Base-by-base conservation (phyloP, 202 grass and related monocot genomes). In the Musa balbisiana region DNA sequence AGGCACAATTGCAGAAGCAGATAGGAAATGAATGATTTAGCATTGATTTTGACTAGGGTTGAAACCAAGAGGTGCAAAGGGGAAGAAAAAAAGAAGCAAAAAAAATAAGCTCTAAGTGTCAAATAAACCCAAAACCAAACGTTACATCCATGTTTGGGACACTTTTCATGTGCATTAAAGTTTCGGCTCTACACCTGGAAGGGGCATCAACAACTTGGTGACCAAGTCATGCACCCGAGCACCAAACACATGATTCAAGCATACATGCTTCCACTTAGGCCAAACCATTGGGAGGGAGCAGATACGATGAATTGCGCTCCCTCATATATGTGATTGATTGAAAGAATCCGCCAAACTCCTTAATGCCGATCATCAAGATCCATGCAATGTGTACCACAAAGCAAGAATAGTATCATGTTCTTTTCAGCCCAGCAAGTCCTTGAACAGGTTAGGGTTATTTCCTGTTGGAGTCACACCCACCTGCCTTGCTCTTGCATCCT, bases 381-480 rank as follows among this genome's bases (percentile, higher is more conserved):
- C 33, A 43, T 62, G 58, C 0, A 62, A 8, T 9, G 16, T 62
- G 20, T 9, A 62, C 14, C 58, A 21, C 58, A 62, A 43, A 43
- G 33, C 33, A 5, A 43, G 33, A 43, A 43, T 43, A 58, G 55
- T 20, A 14, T 60, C 56, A 60, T 60, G 11, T 33, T 25, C 51
- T 33, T 27, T 55, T 74, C 52, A 99, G 65, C 96, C 91, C 67
- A 99, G 62, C 49, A 99, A 66, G 76, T 99, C 96, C 73, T 90
- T 92, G 82, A 99, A 99, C 50, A 99, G 83, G 79, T 90, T 99
- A 49, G 91, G 91, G 79, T 99, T 99, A 72, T 99, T 90, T 24
- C 83, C 82, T n/a, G 96, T 87, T 65, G 87, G 96, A 0, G 91
- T 95, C 65, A 99, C 85, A 0, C 96, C 91, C 15, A 99, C 91